phyloP scores from a whole-genome alignment of 192 early-diverging fungal species.

The Pilaira anomala region DNA sequence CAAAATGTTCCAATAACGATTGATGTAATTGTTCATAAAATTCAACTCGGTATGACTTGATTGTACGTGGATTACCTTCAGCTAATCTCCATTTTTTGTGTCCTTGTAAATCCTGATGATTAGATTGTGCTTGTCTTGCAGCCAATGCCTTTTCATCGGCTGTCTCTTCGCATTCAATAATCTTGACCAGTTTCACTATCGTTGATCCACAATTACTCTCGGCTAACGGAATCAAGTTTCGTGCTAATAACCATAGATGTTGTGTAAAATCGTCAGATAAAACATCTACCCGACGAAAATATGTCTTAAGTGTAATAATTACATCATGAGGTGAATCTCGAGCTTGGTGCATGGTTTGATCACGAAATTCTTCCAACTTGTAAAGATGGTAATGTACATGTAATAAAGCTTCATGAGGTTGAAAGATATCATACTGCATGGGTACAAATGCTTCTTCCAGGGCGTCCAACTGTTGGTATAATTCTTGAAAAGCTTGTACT shows the following conservation, averaged over 20 bases:
- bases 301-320: constrained; percentile 76
- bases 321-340: constrained; percentile 68
- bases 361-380: constrained; percentile 84
- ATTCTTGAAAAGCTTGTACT: constrained; percentile 81
- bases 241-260: constrained; percentile 84
- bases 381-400: constrained; percentile 86
- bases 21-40: constrained; percentile 77
- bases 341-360: constrained; percentile 79
- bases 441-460: constrained; percentile 68
- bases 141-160: constrained; percentile 74
- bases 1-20: constrained; percentile 63
- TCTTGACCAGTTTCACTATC: constrained; percentile 89
- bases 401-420: constrained; percentile 75
- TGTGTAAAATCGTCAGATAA: constrained; percentile 80
- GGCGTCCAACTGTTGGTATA: constrained; percentile 76
- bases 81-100: constrained; percentile 42
- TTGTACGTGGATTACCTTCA: constrained; percentile 44
- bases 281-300: constrained; percentile 82
- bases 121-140: constrained; percentile 44
- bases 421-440: constrained; percentile 60
- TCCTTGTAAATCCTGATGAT: constrained; percentile 45
- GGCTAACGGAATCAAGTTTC: constrained; percentile 76
- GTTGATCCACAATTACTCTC: constrained; percentile 62
- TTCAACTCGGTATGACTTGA: constrained; percentile 75
- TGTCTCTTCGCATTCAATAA: constrained; percentile 90